Evolutionary conservation across 352 stramenopile genomes (phyloP), one percentile per base, ranked within the genome.

Genomic region (Phytophthora pseudosyringae): DNA sequence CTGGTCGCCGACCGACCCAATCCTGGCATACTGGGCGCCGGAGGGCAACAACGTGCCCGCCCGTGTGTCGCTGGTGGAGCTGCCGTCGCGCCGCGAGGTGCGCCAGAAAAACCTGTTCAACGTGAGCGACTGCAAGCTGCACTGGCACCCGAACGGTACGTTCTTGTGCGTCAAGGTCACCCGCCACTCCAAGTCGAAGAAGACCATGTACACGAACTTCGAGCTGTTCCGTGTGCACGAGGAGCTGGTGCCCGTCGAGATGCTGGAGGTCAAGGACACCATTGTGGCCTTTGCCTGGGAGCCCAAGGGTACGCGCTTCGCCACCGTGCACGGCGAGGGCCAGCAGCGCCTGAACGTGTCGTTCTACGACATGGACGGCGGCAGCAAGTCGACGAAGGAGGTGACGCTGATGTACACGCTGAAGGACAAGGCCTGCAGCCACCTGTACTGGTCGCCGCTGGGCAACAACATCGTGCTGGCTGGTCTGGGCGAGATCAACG

Each of bases 91-190:
- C 48, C 95, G 93, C 28, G 96, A 99, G 62, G 81, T 99, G 40
- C 92, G 97, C 38, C 95, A 98, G 76, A 99, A 99, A 89, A 99
- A 99, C 81, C 67, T 99, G 35, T 98, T 99, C 76, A 98, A 99
- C 67, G 96, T 99, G 39, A 93, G 85, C 65, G 95, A 98, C 63
- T 94, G 86, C 67, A 90, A 96, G 71, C 89, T 99, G 75, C 90
- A 97, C 46, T 99, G 96, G 96, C 97, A 99, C 68, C 86, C 97
- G 65, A 93, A 98, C 61, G 98, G 98, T 57, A 93, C 97, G 41
- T 98, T 95, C 78, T 56, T 98, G 41, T 96, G 89, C 55, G 93
- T 95, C 28, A 94, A 95, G 70, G 90, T 95, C 18, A 95, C 86
- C 47, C 84, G 88, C 36, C 86, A 94, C 78, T 93, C 84, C 67